Evolutionary conservation across 257 asterid species (phyloP).

Genomic region (Solanum lignicaule): DNA sequence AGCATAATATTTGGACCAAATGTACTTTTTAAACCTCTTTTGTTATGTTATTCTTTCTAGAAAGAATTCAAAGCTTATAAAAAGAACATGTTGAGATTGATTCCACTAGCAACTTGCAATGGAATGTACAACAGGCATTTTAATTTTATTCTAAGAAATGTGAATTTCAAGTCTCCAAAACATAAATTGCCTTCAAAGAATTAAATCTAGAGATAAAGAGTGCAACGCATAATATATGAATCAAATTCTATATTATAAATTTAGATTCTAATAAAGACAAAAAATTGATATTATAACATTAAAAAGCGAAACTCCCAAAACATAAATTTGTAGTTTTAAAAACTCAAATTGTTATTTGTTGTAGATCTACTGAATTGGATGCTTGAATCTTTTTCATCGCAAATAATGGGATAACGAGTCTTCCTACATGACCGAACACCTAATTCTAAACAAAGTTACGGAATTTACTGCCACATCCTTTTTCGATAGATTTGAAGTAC

Average conservation of each 20-base stretch:
- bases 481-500: not conserved
- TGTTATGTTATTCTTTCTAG: not conserved
- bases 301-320: not conserved
- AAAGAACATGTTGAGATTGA: not conserved
- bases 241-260: not conserved
- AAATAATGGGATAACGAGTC: not conserved
- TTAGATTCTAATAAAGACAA: not conserved
- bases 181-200: not conserved
- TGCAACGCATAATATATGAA: not conserved
- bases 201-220: not conserved
- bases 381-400: not conserved
- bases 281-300: too few relatives aligned
- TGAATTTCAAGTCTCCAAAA: not conserved
- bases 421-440: too few relatives aligned
- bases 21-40: not conserved
- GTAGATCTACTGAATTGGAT: not conserved
- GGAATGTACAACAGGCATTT: not conserved
- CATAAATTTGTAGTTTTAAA: too few relatives aligned
- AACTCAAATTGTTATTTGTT: not conserved
- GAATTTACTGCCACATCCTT: not conserved
- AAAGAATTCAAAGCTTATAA: not conserved
- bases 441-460: not conserved
- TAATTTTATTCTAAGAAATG: not conserved
- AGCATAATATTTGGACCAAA: not conserved
- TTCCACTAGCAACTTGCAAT: not conserved